A percentile compares a stretch with the other conserved stretches of the same genome.
Evolutionary conservation across 2,329 filamentous ascomycete species (phyloP).

Genomic region (Diaporthe eres): DNA sequence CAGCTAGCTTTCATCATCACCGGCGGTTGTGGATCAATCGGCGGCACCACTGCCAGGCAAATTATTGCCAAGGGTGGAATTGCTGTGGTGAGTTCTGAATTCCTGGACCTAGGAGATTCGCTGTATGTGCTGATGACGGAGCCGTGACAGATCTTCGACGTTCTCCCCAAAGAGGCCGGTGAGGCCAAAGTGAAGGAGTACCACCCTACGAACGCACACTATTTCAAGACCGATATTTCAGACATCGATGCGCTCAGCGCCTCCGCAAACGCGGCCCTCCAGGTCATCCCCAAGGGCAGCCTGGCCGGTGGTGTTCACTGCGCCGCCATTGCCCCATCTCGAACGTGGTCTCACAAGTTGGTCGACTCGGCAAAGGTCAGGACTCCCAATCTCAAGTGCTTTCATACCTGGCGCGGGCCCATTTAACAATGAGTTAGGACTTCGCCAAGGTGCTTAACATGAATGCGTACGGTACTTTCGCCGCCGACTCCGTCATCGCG

Average conservation of each 20-base stretch:
- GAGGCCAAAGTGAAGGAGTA: constrained; percentile 8
- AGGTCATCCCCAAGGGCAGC: constrained; percentile 3
- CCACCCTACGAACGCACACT: not conserved
- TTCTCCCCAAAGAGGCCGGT: not conserved
- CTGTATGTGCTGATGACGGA: not conserved
- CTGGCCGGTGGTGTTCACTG: constrained; percentile 7
- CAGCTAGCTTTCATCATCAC: not conserved
- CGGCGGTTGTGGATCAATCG: constrained; percentile 5
- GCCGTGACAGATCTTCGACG: not conserved
- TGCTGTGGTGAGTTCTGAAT: not conserved
- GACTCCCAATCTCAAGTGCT: no score
- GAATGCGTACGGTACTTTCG: constrained; percentile 7
- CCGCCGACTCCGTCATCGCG: not conserved
- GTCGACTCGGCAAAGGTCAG: not conserved
- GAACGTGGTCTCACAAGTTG: constrained; percentile 4
- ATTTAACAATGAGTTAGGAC: not conserved
- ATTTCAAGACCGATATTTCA: not conserved
- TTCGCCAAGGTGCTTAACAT: constrained; percentile 12
- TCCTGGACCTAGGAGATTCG: not conserved
- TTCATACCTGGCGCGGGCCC: no score
- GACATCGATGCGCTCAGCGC: constrained; percentile 7
- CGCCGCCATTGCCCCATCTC: not conserved
- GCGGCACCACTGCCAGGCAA: not conserved
- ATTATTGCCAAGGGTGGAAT: not conserved
- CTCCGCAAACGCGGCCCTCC: not conserved